Evolutionary conservation across 495 filamentous ascomycete species (phyloP).

Genomic region (Neurospora sp.): DNA sequence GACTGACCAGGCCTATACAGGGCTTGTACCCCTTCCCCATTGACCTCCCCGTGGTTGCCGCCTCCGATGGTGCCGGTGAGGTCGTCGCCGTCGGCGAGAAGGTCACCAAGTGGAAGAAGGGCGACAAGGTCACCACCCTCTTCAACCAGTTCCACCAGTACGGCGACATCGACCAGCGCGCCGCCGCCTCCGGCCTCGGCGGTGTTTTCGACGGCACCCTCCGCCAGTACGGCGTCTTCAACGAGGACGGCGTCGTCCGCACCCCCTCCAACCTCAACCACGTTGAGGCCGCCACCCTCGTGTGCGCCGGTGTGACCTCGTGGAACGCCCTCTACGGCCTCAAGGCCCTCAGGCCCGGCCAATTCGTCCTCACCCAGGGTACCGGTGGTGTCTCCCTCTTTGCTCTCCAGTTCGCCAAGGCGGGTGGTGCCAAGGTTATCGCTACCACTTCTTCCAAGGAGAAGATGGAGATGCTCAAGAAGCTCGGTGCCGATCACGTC

Average conservation of each 20-base stretch:
- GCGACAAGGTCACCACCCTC: slow-evolving; percentile 63
- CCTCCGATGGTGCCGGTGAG: slow-evolving; percentile 70
- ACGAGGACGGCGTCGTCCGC: slow-evolving; percentile 58
- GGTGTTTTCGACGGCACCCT: slow-evolving; percentile 62
- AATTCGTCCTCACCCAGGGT: slow-evolving; percentile 67
- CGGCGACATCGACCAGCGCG: slow-evolving; percentile 40
- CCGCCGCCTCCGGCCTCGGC: slow-evolving; percentile 51
- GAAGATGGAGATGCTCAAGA: slow-evolving; percentile 57
- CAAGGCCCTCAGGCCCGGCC: slow-evolving; percentile 53
- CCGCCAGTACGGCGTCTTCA: slow-evolving; percentile 61
- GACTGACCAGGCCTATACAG: slow-evolving; percentile 17
- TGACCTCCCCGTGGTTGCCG: slow-evolving; percentile 50
- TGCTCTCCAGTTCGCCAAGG: slow-evolving; percentile 71
- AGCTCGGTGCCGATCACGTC: slow-evolving; percentile 67
- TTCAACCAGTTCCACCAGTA: slow-evolving; percentile 72
- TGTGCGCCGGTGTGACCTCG: slow-evolving; percentile 65
- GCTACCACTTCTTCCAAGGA: slow-evolving; percentile 62
- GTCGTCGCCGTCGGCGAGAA: slow-evolving; percentile 58
- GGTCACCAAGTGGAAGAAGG: slow-evolving; percentile 57
- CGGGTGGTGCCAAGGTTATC: slow-evolving; percentile 70
- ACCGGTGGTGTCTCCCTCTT: slow-evolving; percentile 78
- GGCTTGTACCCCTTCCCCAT: slow-evolving; percentile 60
- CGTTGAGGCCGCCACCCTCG: slow-evolving; percentile 55
- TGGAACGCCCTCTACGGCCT: slow-evolving; percentile 80
- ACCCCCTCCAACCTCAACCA: slow-evolving; percentile 52